Evolutionary conservation across 2,329 filamentous ascomycete genomes (phyloP).

Genomic region (Dactylellina haptotyla): DNA sequence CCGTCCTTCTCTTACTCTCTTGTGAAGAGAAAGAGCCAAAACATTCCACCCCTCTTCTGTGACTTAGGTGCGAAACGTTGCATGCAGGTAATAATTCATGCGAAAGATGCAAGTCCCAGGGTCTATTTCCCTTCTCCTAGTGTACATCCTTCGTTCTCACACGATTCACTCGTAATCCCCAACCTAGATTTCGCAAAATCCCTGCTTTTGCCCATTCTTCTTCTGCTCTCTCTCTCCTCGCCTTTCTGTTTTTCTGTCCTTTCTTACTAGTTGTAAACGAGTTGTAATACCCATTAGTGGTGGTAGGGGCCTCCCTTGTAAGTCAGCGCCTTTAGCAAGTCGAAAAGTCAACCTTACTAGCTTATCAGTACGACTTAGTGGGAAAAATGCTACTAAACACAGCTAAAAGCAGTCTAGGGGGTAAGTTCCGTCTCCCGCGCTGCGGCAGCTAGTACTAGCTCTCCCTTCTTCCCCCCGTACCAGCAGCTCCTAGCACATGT

Average conservation of each 20-base stretch:
- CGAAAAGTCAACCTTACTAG: not conserved
- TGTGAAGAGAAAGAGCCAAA: not conserved
- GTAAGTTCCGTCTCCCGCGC: slow-evolving; percentile 40
- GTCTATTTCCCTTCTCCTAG: slow-evolving; percentile 19
- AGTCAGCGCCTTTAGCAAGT: too few species aligned
- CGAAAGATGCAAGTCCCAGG: slow-evolving; percentile 45
- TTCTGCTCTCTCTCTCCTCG: not conserved
- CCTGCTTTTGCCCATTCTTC: not conserved
- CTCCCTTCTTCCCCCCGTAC: slow-evolving; percentile 8
- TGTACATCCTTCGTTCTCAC: slow-evolving; percentile 5
- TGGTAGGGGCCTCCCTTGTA: too few species aligned
- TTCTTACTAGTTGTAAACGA: too few species aligned
- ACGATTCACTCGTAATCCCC: not conserved
- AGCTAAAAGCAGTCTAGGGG: slow-evolving; percentile 5
- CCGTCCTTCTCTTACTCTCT: not conserved
- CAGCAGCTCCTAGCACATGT: not conserved
- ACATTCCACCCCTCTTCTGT: slow-evolving; percentile 3
- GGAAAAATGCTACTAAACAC: not conserved
- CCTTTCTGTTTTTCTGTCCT: not conserved
- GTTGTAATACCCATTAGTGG: too few species aligned
- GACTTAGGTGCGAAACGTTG: slow-evolving; percentile 47
- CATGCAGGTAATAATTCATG: slow-evolving; percentile 54
- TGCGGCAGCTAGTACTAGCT: slow-evolving; percentile 46
- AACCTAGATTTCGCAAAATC: not conserved
- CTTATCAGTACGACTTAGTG: slow-evolving; percentile 3